Base-by-base conservation (phyloP, 2,329 filamentous ascomycete genomes). In the Trichophyton rubrum region DNA sequence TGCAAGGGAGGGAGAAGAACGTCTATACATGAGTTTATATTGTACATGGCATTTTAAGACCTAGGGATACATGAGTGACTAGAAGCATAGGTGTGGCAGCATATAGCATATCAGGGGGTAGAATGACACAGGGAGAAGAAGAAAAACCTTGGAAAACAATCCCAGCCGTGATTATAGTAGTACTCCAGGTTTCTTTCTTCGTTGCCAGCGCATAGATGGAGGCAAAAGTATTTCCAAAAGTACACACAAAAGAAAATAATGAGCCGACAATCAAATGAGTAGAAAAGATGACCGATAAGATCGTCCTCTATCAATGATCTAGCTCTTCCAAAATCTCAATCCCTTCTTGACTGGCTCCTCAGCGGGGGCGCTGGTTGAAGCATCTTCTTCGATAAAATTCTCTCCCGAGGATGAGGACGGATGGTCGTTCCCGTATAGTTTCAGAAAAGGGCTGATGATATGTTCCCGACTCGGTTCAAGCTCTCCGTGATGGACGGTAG, bases 401-500 rank as follows among this genome's bases (percentile, higher is more conserved):
- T 55, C 22, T 35, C 33, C 51, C 30, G 33, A 33, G 27, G 30
- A 33, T 17, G 51, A 55, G n/a, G 45, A 27, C 20, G 33, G 20
- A 55, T 27, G 51, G 27, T 33, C 49, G 22, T 11, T 17, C 15
- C n/a, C 17, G 51, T 55, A n/a, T n/a, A 27, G 27, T 71, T 63
- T 69, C 65, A 38, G 68, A 68, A 33, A 58, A 40, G 35, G 11
- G 20, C 69, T 63, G 61, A 75, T 73, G 43, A 75, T 67, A 66
- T 73, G 70, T 56, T 70, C 68, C 17, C 69, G 68, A 59, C 63
- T 70, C 30, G 68, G 68, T 41, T 73, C 70, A 63, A 79, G 64
- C 59, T 72, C 70, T 59, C 73, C 75, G 62, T 79, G 77, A 5
- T 70, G 65, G 53, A 78, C 75, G 30, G 65, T 69, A n/a, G 68